Base-by-base conservation (phyloP, 2,329 filamentous ascomycete genomes). In the Fusarium nematophilum region DNA sequence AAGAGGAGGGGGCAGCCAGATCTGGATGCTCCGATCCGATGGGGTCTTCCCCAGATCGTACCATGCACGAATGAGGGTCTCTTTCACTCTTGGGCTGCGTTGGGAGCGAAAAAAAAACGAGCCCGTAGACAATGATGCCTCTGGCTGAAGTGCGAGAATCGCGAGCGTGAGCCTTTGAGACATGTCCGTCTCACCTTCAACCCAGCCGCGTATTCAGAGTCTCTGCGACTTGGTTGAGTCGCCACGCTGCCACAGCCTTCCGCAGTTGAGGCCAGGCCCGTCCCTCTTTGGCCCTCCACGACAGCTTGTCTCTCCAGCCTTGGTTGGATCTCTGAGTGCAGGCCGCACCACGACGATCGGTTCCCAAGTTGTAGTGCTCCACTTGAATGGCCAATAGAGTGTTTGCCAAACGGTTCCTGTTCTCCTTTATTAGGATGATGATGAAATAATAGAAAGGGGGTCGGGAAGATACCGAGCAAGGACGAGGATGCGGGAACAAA, bases 31-130 rank as follows among this genome's bases (percentile, higher is more conserved):
- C 21, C 58, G 43, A 57, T 44, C 47, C 46, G 40, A 52, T 52
- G 34, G 50, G 64, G 45, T 40, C 49, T 64, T 61, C 53, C 52
- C 52, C 57, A 53, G 54, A 60, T 59, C 54, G 51, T 52, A 49
- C 52, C 38, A 54, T 49, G 26, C 52, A 47, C 39, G 53, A 42
- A 40, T 49, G 18, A 29, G 29, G 29, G 29, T n/a, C 29, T 10
- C 64, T 38, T 34, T 33, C 51, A 39, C 36, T 30, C 46, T 53
- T 25, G 46, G 57, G 53, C 48, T 14, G 21, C 33, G 39, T 51
- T 34, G 46, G 52, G 43, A 33, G 57, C 49, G 36, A 55, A 48
- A 50, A 4, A 31, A 55, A 48, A 50, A 4, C 52, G 23, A 53
- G 42, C 40, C 53, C 51, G 46, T 42, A 62, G 44, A 45, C 6